phyloP scores from a whole-genome alignment of 306 rosid genomes.

The Trifolium repens region DNA sequence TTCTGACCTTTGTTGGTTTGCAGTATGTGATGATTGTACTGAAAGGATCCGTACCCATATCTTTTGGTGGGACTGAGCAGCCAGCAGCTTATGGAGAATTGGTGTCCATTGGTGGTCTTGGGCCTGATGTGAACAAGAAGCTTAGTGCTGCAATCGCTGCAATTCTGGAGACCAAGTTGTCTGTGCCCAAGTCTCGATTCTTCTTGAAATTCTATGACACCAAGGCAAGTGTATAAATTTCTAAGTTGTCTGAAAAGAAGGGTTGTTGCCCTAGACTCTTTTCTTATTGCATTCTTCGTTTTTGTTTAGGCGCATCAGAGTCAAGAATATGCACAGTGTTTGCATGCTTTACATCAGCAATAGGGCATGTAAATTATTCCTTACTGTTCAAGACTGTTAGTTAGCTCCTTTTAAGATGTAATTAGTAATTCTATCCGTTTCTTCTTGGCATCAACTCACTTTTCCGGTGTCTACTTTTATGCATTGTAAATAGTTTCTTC shows the following conservation, averaged over 20 bases:
- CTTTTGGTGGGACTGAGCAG: conserved; percentile 90
- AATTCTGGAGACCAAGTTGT: conserved; percentile 82
- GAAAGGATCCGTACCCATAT: conserved; percentile 89
- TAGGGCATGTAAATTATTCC: conserved; percentile 73
- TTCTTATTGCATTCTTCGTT: conserved; percentile 67
- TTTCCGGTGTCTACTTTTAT: conserved; percentile 9
- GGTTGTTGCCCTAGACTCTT: conserved; percentile 44
- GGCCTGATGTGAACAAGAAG: conserved; percentile 82
- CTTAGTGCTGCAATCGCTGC: conserved; percentile 81
- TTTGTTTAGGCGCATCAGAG: conserved; percentile 76
- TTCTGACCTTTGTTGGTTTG: conserved; percentile 25
- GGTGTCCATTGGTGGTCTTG: conserved; percentile 94
- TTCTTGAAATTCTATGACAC: conserved; percentile 83
- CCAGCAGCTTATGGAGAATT: conserved; percentile 96
- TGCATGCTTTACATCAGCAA: conserved; percentile 90
- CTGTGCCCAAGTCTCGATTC: conserved; percentile 83
- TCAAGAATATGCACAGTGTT: conserved; percentile 89
- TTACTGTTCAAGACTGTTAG: conserved; percentile 49
- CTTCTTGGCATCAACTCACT: conserved; percentile 22
- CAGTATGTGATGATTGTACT: conserved; percentile 97
- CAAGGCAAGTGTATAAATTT: conserved; percentile 69
- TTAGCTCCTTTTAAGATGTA: conserved; percentile 34
- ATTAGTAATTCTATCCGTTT: conserved; percentile 3
- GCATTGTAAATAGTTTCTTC: background rate
- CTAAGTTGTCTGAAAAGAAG: conserved; percentile 34